These are phyloP conservation scores for Antarctomyces pellizariae DNA, from an alignment of 495 filamentous ascomycete genomes.

Conservation along the genomic window DNA sequence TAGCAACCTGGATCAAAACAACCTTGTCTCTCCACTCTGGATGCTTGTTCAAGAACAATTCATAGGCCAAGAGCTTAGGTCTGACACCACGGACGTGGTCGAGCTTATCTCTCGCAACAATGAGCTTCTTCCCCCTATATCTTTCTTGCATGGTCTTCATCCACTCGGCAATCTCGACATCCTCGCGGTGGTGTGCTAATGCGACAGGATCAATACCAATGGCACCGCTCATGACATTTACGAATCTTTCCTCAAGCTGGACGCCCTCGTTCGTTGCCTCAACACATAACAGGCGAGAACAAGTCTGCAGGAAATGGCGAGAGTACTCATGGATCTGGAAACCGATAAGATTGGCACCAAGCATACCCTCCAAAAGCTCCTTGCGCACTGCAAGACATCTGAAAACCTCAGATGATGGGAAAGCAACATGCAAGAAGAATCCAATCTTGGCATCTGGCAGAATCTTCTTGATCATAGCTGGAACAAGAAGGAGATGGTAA, in stretches of 20 bases:
- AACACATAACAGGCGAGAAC: slow-evolving; percentile 63
- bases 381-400: slow-evolving; percentile 67
- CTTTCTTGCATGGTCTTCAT: slow-evolving; percentile 51
- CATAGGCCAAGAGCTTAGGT: slow-evolving; percentile 79
- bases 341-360: slow-evolving; percentile 72
- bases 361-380: slow-evolving; percentile 68
- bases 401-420: slow-evolving; percentile 89
- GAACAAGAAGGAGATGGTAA: slow-evolving; percentile 85
- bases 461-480: slow-evolving; percentile 65
- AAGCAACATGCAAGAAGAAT: slow-evolving; percentile 85
- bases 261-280: slow-evolving; percentile 74
- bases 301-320: slow-evolving; percentile 81
- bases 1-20: slow-evolving; percentile 78
- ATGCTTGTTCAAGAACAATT: slow-evolving; percentile 80
- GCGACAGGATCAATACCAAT: slow-evolving; percentile 72
- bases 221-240: slow-evolving; percentile 51
- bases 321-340: slow-evolving; percentile 88
- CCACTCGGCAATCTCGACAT: slow-evolving; percentile 52
- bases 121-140: slow-evolving; percentile 66
- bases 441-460: slow-evolving; percentile 81
- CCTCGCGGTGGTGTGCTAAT: slow-evolving; percentile 44
- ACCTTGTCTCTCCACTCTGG: slow-evolving; percentile 72
- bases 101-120: slow-evolving; percentile 81
- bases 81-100: slow-evolving; percentile 75
- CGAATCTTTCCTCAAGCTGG: slow-evolving; percentile 78